Base-by-base conservation (phyloP, 2,329 filamentous ascomycete genomes). In the Dichotomopilus funicola region DNA sequence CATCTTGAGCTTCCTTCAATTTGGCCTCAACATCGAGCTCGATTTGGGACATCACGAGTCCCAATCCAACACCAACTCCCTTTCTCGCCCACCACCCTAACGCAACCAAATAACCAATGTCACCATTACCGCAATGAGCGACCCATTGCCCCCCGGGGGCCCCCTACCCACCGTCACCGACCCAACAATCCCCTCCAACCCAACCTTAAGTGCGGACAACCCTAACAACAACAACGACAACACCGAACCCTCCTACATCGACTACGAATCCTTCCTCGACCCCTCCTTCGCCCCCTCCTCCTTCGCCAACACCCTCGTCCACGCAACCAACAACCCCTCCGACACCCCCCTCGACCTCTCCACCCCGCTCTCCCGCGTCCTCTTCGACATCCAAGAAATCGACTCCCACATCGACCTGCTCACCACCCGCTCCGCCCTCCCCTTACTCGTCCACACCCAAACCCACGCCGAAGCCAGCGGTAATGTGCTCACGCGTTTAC, bases 331-430 rank as follows among this genome's bases (percentile, higher is more conserved):
- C 76, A 95, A 96, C 73, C 80, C 90, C 56, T 89, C 87, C 63
- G 94, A 97, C 72, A 86, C 86, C 1, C 88, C 90, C 6, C 82
- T 97, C 65, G 94, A 99, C 71, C 87, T 99, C 55, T 92, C 91
- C 5, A 97, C 94, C 12, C 92, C 94, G 2, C 80, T 99, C 48
- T 96, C 91, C 5, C 85, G 90, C 53, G 91, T 96, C 5, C 83
- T 97, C 6, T 99, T 99, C 72, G 94, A 99, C 72, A 86, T 94
- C 3, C 94, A 97, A 69, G 94, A 97, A 72, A 87, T 99, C 62
- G 92, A 97, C 72, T 95, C 91, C 0, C 91, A 95, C 68, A 96
- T 99, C 61, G 90, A 99, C 70, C 81, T 83, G 3, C 80, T 97
- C 42, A 95, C 92, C 5, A 94, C 91, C 2, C 86, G 88, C 60